Conservation (phyloP, 768 basidiomycete species). For the Lentinula detonsa region DNA sequence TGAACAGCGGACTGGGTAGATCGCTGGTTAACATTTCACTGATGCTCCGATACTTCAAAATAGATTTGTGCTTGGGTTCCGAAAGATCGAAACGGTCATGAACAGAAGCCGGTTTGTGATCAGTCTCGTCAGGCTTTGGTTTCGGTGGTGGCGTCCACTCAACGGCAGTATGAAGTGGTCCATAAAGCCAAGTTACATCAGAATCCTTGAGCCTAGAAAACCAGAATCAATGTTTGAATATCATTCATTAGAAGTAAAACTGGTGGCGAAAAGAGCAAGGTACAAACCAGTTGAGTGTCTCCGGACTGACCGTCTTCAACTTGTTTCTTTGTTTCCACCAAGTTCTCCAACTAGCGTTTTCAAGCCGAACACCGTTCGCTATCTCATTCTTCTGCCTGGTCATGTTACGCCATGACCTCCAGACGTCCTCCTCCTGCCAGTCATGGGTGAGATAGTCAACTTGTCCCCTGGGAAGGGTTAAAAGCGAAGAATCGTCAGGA, state of each 20-base stretch:
- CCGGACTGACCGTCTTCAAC: conserved; percentile 90
- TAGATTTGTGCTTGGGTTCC: conserved; percentile 60
- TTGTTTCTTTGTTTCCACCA: conserved; percentile 99
- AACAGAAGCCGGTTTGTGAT: conserved; percentile 32
- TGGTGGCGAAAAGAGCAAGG: conserved; percentile 3
- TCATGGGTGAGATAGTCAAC: conserved; percentile 98
- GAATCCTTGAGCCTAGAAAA: conserved; percentile 93
- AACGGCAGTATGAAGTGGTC: conserved; percentile 91
- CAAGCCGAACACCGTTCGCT: conserved; percentile 87
- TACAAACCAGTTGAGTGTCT: conserved; percentile 95
- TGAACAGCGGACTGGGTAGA: conserved; percentile 45
- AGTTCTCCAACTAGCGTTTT: conserved; percentile 98
- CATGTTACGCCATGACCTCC: conserved; percentile 98
- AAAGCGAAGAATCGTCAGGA: conserved; percentile 75
- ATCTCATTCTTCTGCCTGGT: conserved; percentile 98
- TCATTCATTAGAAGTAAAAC: conserved; percentile 8
- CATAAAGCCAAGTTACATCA: conserved; percentile 99
- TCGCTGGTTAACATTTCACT: conserved; percentile 82
- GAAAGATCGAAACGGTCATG: conserved; percentile 50
- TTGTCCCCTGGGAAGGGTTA: conserved; percentile 84
- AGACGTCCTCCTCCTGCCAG: conserved; percentile 97
- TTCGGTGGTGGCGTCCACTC: conserved; percentile 73
- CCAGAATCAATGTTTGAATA: neutral
- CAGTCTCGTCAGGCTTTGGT: conserved; percentile 33
- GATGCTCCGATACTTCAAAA: conserved; percentile 93